Percentiles rank a stretch among this genome's conserved stretches.
These are phyloP conservation scores for Corymbia calophylla DNA, from an alignment of 441 rosid genomes.

Conservation along the genomic window DNA sequence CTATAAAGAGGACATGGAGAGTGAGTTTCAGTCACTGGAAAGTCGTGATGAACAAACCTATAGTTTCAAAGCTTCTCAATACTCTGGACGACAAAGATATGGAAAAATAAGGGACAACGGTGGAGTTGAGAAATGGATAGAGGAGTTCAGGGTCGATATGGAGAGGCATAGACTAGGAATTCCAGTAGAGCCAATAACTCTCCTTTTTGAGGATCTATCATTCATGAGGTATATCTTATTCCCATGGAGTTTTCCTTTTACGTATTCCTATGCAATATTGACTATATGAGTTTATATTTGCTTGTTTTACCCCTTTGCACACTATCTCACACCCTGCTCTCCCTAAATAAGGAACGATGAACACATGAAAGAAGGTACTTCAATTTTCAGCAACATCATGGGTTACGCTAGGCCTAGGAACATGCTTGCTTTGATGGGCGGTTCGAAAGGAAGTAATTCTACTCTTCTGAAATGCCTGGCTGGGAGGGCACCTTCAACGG, in stretches of 20 bases:
- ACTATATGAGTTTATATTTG: background rate
- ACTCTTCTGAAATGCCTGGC: conserved; percentile 23
- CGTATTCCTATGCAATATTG: background rate
- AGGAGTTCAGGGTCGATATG: background rate
- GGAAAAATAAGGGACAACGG: background rate
- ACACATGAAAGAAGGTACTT: background rate
- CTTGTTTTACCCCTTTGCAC: background rate
- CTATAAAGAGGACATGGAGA: background rate
- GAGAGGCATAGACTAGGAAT: conserved; percentile 11
- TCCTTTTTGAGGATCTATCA: conserved; percentile 13
- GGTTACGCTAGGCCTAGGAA: conserved; percentile 10
- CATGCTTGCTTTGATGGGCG: conserved; percentile 18
- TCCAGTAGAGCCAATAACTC: conserved; percentile 16
- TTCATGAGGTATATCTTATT: conserved; percentile 12
- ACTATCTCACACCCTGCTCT: background rate
- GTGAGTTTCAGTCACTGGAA: background rate
- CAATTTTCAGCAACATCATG: conserved; percentile 12
- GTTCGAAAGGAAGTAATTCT: conserved; percentile 10
- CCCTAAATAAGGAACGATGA: background rate
- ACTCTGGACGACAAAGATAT: background rate
- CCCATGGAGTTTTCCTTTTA: background rate
- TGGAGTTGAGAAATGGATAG: background rate
- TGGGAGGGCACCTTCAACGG: conserved; percentile 7
- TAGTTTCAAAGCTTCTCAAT: background rate
- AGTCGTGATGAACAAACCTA: background rate